These are phyloP conservation scores for Amphicarpaea edgeworthii DNA, from an alignment of 306 rosid genomes.

Conservation along the genomic window DNA sequence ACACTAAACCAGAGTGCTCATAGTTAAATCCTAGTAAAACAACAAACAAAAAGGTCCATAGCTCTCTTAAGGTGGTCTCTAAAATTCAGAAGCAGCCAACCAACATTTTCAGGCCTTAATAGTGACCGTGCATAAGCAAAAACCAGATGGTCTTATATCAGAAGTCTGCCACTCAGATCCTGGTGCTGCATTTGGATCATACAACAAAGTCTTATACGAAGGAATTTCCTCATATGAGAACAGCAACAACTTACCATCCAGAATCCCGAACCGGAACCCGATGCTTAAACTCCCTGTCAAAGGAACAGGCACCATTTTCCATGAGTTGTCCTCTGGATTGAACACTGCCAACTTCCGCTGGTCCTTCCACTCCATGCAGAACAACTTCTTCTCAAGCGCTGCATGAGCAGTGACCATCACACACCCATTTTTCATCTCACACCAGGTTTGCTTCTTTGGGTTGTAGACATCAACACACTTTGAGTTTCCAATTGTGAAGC, in stretches of 20 bases:
- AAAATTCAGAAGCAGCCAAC: slow-evolving; percentile 29
- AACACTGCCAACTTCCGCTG: slow-evolving; percentile 86
- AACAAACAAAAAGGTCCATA: slow-evolving; percentile 4
- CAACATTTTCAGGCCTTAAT: slow-evolving; percentile 73
- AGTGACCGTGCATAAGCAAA: slow-evolving; percentile 86
- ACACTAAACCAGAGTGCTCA: background rate
- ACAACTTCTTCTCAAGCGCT: slow-evolving; percentile 76
- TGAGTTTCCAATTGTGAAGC: slow-evolving; percentile 89
- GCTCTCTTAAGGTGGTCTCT: slow-evolving; percentile 37
- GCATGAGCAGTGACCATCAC: slow-evolving; percentile 98
- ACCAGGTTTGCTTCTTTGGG: slow-evolving; percentile 73
- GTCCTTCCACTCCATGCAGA: slow-evolving; percentile 98
- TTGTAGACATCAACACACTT: slow-evolving; percentile 85
- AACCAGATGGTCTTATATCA: slow-evolving; percentile 75
- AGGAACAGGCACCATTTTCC: slow-evolving; percentile 85
- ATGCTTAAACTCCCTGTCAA: slow-evolving; percentile 82
- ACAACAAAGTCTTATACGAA: slow-evolving; percentile 69
- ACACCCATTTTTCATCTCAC: slow-evolving; percentile 95
- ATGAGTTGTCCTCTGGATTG: slow-evolving; percentile 72
- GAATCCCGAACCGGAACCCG: slow-evolving; percentile 78
- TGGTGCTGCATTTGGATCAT: slow-evolving; percentile 83
- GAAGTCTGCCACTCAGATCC: slow-evolving; percentile 90
- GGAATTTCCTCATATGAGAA: slow-evolving; percentile 70
- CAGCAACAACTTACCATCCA: slow-evolving; percentile 74
- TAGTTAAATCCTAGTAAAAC: slow-evolving; percentile 15